Evolutionary conservation across 2,329 filamentous ascomycete genomes (phyloP), one percentile per base, ranked within the genome.

Genomic region (Diplodia corticola): DNA sequence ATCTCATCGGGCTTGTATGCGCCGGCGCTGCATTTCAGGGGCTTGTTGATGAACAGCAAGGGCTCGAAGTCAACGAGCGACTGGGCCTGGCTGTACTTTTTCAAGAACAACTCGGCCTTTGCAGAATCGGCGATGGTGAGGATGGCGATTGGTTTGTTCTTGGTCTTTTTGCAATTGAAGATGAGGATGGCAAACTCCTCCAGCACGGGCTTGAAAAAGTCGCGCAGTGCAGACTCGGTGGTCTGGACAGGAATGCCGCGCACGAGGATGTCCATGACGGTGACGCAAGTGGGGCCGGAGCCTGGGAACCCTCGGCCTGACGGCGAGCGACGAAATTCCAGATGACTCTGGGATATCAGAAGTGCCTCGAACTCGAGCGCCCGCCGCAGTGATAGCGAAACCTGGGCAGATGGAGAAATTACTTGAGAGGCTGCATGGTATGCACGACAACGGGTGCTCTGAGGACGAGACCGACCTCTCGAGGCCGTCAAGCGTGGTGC

Each of bases 221-320:
- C 69, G 17, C 74, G 72, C 12, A 86, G 68, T 48, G 80, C 75
- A 30, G 80, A 76, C 17, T 79, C 74, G 10, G 80, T 84, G 30
- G 78, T 71, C 22, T 80, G 72, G 2, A 69, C 37, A 1, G 82
- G 81, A 0, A 85, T 70, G 57, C 79, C 78, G 13, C 73, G 71
- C 10, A 84, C 72, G 69, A 82, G 79, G 37, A 85, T 75, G 65
- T 85, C 82, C 83, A 85, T 83, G 37, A 20, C 50, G 63, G 20
- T 48, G 37, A 60, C 57, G 40, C 12, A 24, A 49, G 57, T 9
- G 57, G 44, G 40, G 26, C 44, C 22, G 57, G 12, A n/a, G 28
- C 26, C 28, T 15, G 35, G 57, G n/a, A 35, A 35, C 13, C n/a
- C 40, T 49, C 17, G 15, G 40, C 30, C 3, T 20, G 9, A 40